phyloP scores from a whole-genome alignment of 2,329 filamentous ascomycete species.

The Cladophialophora chaetospira region DNA sequence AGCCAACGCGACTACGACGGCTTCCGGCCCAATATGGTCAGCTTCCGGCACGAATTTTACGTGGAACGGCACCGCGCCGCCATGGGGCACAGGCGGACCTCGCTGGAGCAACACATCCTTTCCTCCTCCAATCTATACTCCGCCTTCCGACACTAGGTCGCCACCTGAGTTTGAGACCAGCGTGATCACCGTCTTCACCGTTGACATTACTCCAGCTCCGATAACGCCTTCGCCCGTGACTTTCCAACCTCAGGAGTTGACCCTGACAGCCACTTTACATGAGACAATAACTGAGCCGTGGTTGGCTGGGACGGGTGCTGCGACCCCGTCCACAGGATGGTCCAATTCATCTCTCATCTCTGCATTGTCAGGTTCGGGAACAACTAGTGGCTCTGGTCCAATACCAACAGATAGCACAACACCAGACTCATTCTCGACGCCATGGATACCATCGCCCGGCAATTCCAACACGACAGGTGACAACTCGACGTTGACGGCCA shows the following conservation, averaged over 20 bases:
- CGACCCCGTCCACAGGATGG: background rate
- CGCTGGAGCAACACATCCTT: constrained; percentile 12
- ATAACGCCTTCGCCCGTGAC: constrained; percentile 12
- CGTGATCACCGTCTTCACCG: constrained; percentile 15
- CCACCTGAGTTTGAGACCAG: background rate
- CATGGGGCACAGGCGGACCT: background rate
- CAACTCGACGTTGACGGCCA: background rate
- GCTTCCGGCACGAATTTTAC: background rate
- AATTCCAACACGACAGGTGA: background rate
- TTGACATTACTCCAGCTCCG: constrained; percentile 3
- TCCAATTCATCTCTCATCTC: constrained; percentile 10
- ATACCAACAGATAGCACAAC: background rate
- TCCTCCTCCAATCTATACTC: background rate
- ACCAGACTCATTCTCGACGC: background rate
- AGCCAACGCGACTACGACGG: background rate
- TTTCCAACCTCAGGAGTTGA: constrained; percentile 14
- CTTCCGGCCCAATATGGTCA: constrained; percentile 2
- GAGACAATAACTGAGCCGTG: background rate
- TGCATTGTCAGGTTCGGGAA: background rate
- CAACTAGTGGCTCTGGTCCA: background rate
- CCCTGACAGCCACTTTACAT: constrained; percentile 13
- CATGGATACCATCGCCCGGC: background rate
- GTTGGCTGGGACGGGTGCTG: no score
- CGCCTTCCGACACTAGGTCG: background rate
- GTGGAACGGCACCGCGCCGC: background rate